Conservation (phyloP, 345 rosid genomes). For the Populus deltoides region DNA sequence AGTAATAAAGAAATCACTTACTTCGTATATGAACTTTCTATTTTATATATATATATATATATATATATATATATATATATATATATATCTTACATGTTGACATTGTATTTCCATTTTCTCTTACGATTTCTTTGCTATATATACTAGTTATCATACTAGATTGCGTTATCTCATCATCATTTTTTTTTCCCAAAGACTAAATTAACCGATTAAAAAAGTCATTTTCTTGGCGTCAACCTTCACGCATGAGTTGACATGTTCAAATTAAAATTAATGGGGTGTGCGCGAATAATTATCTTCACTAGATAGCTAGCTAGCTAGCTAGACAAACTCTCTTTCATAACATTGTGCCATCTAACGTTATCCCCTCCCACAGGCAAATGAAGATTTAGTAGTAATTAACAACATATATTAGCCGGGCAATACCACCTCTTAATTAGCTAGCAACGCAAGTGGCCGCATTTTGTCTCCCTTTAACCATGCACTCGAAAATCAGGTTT, state of each 20-base stretch:
- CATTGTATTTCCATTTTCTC: not conserved
- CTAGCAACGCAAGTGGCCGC: too few species aligned
- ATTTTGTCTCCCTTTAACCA: too few species aligned
- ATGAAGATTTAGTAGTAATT: not conserved
- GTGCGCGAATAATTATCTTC: too few species aligned
- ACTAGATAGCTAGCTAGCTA: too few species aligned
- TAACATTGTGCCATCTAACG: too few species aligned
- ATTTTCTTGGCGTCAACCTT: not conserved
- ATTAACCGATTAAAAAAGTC: not conserved
- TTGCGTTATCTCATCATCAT: not conserved
- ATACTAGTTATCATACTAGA: too few species aligned
- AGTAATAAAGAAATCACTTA: not conserved
- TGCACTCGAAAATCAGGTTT: too few species aligned
- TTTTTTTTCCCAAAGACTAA: not conserved
- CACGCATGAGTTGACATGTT: conserved; percentile 20
- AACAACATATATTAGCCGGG: too few species aligned
- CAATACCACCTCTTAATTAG: too few species aligned
- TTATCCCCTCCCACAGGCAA: not conserved
- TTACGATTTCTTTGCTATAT: too few species aligned
- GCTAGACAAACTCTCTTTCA: not conserved
- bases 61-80: too few species aligned
- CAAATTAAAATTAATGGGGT: not conserved
- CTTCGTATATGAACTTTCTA: not conserved
- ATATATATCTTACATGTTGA: not conserved
- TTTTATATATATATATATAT: not conserved